These are phyloP conservation scores for Rhododendron kiyosumense DNA, from an alignment of 148 eudicot species.

Conservation along the genomic window DNA sequence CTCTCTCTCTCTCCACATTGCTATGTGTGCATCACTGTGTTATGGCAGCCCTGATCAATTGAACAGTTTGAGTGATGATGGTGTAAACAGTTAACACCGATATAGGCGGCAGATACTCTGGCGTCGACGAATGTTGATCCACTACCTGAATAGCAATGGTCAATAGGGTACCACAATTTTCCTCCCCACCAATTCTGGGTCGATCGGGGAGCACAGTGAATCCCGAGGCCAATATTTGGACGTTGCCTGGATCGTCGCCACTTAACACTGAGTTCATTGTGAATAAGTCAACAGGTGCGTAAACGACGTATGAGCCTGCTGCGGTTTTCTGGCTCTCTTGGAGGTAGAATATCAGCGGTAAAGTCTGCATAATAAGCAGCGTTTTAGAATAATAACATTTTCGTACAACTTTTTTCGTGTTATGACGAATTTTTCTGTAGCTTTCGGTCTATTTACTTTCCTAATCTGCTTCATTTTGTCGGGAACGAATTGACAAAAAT, in stretches of 20 bases:
- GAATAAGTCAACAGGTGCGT: slow-evolving; percentile 30
- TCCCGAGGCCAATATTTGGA: slow-evolving; percentile 43
- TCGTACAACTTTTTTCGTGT: too few species aligned
- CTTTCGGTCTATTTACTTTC: too few species aligned
- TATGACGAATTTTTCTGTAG: too few species aligned
- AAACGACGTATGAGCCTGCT: slow-evolving; percentile 31
- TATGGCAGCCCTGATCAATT: slow-evolving; percentile 22
- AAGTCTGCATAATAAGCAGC: slow-evolving; percentile 13
- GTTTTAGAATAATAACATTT: too few species aligned
- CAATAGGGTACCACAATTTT: slow-evolving; percentile 26
- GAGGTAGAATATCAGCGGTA: slow-evolving; percentile 24
- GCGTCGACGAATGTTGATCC: slow-evolving; percentile 20
- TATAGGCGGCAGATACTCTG: slow-evolving; percentile 22
- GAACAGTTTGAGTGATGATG: slow-evolving; percentile 24
- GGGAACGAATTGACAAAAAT: too few species aligned
- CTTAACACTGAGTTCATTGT: slow-evolving; percentile 22
- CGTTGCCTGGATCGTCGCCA: slow-evolving; percentile 19
- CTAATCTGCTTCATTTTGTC: too few species aligned
- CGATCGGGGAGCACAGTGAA: slow-evolving; percentile 34
- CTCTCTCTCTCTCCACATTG: not conserved
- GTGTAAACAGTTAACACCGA: slow-evolving; percentile 20
- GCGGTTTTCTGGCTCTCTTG: slow-evolving; percentile 37
- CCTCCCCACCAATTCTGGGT: not conserved
- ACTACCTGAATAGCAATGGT: slow-evolving; percentile 39
- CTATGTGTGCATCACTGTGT: not conserved